phyloP scores from a whole-genome alignment of 495 filamentous ascomycete genomes.

The Chaetomium cochliodes region DNA sequence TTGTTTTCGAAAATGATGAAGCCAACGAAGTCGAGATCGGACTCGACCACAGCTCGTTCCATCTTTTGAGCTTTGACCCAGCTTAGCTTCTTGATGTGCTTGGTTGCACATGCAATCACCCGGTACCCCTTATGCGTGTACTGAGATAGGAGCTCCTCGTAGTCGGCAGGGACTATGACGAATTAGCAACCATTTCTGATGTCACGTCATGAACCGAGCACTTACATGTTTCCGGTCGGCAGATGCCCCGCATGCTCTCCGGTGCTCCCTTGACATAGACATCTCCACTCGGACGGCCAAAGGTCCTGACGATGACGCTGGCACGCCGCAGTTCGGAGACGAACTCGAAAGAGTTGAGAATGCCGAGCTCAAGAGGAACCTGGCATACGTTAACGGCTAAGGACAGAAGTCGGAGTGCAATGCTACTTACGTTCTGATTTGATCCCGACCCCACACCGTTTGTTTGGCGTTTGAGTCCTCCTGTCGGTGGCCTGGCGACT shows the following conservation, averaged over 20 bases:
- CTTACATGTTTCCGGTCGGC: conserved; percentile 73
- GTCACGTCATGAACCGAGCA: conserved; percentile 18
- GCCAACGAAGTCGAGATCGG: conserved; percentile 77
- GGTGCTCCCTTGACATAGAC: conserved; percentile 97
- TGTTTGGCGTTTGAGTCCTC: conserved; percentile 54
- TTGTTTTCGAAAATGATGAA: conserved; percentile 99
- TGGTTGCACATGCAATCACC: conserved; percentile 95
- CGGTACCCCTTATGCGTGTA: conserved; percentile 96
- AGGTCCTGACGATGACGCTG: conserved; percentile 87
- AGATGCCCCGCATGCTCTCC: conserved; percentile 93
- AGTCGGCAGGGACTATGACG: conserved; percentile 76
- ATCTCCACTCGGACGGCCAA: conserved; percentile 72
- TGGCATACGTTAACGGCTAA: conserved; percentile 25
- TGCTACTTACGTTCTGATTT: conserved; percentile 24
- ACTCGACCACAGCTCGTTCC: conserved; percentile 80
- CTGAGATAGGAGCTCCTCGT: conserved; percentile 78
- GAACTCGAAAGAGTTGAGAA: conserved; percentile 90
- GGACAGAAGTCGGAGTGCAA: neutral
- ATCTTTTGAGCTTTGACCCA: conserved; percentile 96
- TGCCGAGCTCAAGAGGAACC: conserved; percentile 70
- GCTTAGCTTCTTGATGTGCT: conserved; percentile 77
- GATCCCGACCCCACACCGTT: conserved; percentile 36
- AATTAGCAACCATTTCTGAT: conserved; percentile 19
- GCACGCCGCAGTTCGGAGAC: conserved; percentile 92
- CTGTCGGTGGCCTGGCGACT: conserved; percentile 76